Percentiles rank a stretch among this genome's conserved stretches.
phyloP scores from a whole-genome alignment of 192 early-diverging fungal genomes.

The Coemansia sp. region DNA sequence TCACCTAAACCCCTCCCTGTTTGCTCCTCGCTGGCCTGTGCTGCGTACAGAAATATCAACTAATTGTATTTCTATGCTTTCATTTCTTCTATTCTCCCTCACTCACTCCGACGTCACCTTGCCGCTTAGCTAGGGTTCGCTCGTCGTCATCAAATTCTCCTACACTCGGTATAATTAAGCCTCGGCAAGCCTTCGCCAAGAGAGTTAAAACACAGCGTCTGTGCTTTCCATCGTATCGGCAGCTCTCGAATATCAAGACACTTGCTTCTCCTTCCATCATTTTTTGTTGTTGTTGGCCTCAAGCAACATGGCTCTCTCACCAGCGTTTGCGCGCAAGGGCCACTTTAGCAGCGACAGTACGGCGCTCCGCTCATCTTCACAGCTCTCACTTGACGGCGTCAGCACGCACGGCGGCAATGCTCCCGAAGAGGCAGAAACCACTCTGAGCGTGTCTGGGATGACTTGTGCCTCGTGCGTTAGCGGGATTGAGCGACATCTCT shows the following conservation, averaged over 20 bases:
- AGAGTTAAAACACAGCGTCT: too few relatives aligned
- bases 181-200: too few relatives aligned
- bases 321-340: not conserved
- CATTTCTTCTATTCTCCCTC: too few relatives aligned
- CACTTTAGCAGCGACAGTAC: slow-evolving; percentile 26
- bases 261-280: too few relatives aligned
- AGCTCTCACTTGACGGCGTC: not conserved
- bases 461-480: slow-evolving; percentile 87
- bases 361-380: slow-evolving; percentile 13
- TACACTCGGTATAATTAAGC: too few relatives aligned
- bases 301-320: not conserved
- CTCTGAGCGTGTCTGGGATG: slow-evolving; percentile 75
- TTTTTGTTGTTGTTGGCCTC: not conserved
- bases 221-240: too few relatives aligned
- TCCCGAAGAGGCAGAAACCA: slow-evolving; percentile 43
- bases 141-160: too few relatives aligned
- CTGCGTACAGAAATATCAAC: not conserved
- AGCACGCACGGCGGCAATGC: slow-evolving; percentile 9
- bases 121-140: too few relatives aligned
- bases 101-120: too few relatives aligned
- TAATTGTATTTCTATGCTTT: not conserved
- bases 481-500: slow-evolving; percentile 61
- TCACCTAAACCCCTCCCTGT: too few relatives aligned
- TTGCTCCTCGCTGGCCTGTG: not conserved
- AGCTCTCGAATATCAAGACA: too few relatives aligned